A percentile compares a stretch with the other conserved stretches of the same genome.
phyloP scores from a whole-genome alignment of 176 grass and related monocot genomes.

The Secale cereale region DNA sequence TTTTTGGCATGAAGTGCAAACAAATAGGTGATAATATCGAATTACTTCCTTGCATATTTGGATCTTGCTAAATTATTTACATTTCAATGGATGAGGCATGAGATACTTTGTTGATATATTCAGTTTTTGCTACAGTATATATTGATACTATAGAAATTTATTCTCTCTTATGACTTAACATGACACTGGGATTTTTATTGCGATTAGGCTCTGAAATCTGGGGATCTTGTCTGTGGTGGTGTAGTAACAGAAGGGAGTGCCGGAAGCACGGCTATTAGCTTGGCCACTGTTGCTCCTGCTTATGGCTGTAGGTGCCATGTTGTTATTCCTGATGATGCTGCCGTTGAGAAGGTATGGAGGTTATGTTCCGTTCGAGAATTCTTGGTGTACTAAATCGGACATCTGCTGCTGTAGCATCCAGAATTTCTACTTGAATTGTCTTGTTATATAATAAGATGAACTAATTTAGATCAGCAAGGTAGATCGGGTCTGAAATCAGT shows the following conservation, averaged over 20 bases:
- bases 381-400: not conserved
- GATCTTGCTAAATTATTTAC: not conserved
- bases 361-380: not conserved
- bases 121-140: not conserved
- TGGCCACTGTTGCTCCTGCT: conserved; percentile 84
- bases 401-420: not conserved
- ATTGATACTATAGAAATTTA: not conserved
- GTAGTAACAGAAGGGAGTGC: conserved; percentile 89
- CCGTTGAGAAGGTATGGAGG: conserved; percentile 77
- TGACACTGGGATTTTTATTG: not conserved
- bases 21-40: not conserved
- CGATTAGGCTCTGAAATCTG: conserved; percentile 70
- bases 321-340: conserved; percentile 92
- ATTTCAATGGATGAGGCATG: conserved; percentile 1
- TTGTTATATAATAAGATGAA: not conserved
- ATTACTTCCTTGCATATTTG: not conserved
- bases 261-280: conserved; percentile 95
- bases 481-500: not conserved
- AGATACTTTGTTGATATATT: not conserved
- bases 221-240: conserved; percentile 64
- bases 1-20: not conserved
- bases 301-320: conserved; percentile 90
- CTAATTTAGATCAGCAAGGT: not conserved
- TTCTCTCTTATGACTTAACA: conserved; percentile 10
- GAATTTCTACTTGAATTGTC: not conserved